These are phyloP conservation scores for Acanthamoeba healyi DNA, from an alignment of 208 protist genomes.

Conservation along the genomic window DNA sequence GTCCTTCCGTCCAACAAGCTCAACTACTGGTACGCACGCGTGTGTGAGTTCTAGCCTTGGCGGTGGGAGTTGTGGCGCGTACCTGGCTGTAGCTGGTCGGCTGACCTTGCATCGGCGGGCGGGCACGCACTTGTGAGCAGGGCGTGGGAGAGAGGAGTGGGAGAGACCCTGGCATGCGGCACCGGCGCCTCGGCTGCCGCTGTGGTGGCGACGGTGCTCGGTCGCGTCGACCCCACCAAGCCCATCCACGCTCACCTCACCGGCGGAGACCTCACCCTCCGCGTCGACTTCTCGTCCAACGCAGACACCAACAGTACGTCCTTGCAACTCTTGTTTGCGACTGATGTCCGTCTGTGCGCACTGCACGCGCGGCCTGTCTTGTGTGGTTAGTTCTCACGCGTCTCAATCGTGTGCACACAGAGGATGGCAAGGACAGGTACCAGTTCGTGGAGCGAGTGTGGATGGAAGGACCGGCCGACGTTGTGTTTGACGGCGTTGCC, in stretches of 20 bases:
- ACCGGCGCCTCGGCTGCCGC: neutral
- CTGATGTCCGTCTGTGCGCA: neutral
- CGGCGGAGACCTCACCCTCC: neutral
- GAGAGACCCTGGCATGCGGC: neutral
- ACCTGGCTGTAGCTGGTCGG: neutral
- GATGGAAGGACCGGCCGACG: conserved; percentile 28
- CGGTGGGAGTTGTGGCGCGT: neutral
- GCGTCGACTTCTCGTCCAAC: neutral
- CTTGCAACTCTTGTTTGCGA: neutral
- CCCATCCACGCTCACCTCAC: neutral
- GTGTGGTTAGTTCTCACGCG: too few relatives aligned
- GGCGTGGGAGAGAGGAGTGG: conserved; percentile 11
- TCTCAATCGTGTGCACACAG: too few relatives aligned
- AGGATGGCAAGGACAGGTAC: neutral
- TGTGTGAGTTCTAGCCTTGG: neutral
- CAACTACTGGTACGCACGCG: conserved; percentile 1
- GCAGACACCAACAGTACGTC: neutral
- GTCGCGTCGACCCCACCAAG: neutral
- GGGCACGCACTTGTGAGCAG: neutral
- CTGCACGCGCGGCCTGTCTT: too few relatives aligned
- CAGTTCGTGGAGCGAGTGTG: neutral
- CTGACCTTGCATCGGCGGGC: neutral
- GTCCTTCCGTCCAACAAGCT: neutral
- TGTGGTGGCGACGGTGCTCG: neutral
- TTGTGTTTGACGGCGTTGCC: conserved; percentile 3